Percentiles rank a stretch among this genome's conserved stretches.
Evolutionary conservation across 768 basidiomycete genomes (phyloP).

Genomic region (Pisolithus tinctorius): DNA sequence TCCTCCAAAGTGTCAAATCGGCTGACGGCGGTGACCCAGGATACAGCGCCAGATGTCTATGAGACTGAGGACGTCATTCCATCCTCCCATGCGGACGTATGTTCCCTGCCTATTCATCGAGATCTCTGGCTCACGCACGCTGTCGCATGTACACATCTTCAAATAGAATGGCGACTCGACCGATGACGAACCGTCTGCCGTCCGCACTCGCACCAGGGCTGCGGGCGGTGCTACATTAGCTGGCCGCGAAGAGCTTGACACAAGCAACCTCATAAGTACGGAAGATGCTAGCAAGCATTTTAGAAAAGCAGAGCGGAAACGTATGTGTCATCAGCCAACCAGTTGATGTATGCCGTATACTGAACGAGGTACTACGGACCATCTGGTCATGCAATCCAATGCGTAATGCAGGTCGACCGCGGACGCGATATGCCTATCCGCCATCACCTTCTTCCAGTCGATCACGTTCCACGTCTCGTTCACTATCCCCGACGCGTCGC

Average conservation of each 20-base stretch:
- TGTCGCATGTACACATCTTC: constrained; percentile 5
- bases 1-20: neutral
- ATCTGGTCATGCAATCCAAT: neutral
- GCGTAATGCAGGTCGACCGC: constrained; percentile 36
- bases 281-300: constrained; percentile 69
- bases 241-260: constrained; percentile 63
- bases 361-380: neutral
- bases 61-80: constrained; percentile 81
- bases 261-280: constrained; percentile 51
- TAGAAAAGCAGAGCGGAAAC: constrained; percentile 60
- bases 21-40: constrained; percentile 38
- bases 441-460: constrained; percentile 52
- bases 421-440: constrained; percentile 63
- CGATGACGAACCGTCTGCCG: constrained; percentile 54
- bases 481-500: constrained; percentile 24
- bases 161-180: constrained; percentile 54
- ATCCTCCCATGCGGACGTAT: constrained; percentile 43
- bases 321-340: constrained; percentile 26
- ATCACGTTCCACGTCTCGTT: constrained; percentile 29
- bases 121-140: neutral
- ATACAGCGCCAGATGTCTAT: constrained; percentile 87
- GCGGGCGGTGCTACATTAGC: constrained; percentile 30
- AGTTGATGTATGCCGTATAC: too few relatives aligned
- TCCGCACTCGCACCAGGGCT: constrained; percentile 24
- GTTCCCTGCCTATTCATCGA: constrained; percentile 13